These are phyloP conservation scores for Penicillium antarcticum DNA, from an alignment of 495 filamentous ascomycete species.

Conservation along the genomic window DNA sequence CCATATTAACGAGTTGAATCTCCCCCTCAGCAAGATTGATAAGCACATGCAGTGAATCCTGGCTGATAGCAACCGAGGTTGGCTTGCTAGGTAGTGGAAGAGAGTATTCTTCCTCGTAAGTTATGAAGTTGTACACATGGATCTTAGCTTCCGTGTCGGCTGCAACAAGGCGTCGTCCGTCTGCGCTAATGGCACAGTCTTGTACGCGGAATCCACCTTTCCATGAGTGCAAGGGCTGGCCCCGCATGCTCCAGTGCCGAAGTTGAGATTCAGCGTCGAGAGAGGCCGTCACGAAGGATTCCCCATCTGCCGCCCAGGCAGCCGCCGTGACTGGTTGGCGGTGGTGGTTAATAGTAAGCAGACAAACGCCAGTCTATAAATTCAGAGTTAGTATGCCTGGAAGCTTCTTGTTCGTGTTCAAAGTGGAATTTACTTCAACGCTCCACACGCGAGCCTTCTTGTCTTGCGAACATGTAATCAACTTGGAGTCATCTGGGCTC, in stretches of 20 bases:
- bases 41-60: slow-evolving; percentile 74
- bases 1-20: slow-evolving; percentile 73
- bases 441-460: slow-evolving; percentile 76
- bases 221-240: slow-evolving; percentile 61
- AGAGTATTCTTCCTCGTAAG: slow-evolving; percentile 69
- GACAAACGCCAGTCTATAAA: slow-evolving; percentile 63
- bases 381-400: slow-evolving; percentile 9
- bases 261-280: slow-evolving; percentile 66
- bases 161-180: slow-evolving; percentile 74
- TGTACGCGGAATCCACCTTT: slow-evolving; percentile 71
- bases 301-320: slow-evolving; percentile 77
- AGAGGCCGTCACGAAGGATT: slow-evolving; percentile 76
- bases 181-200: slow-evolving; percentile 76
- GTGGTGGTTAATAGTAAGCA: slow-evolving; percentile 64
- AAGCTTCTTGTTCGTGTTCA: not conserved
- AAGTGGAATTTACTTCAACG: slow-evolving; percentile 51
- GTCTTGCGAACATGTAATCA: slow-evolving; percentile 80
- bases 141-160: slow-evolving; percentile 68
- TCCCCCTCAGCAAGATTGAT: slow-evolving; percentile 74
- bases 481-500: slow-evolving; percentile 84
- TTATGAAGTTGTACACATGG: slow-evolving; percentile 77
- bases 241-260: slow-evolving; percentile 58
- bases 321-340: slow-evolving; percentile 80
- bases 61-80: slow-evolving; percentile 77
- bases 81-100: slow-evolving; percentile 61